Evolutionary conservation across 2,329 filamentous ascomycete species (phyloP), one percentile per base, ranked within the genome.

Genomic region (Passalora sequoiae): DNA sequence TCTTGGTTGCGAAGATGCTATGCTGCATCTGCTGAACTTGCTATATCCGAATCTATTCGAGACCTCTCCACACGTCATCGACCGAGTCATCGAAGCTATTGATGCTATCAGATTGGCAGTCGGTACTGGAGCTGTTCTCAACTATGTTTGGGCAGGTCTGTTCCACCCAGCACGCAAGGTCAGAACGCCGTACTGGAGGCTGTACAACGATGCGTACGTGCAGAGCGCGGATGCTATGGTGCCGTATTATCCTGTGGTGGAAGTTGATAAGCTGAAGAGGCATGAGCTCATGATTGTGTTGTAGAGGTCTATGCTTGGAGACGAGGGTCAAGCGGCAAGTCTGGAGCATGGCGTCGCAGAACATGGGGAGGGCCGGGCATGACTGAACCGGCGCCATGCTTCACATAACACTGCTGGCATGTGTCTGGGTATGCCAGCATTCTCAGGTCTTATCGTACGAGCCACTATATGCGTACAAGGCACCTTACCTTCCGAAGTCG

Each of bases 91-190:
- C 52, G 94, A 98, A 67, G 92, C 94, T 38, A 94, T 98, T 55
- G 92, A 97, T 66, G 92, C 89, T 28, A 86, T 98, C 50, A 81
- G 92, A 36, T 88, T 96, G 74, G 89, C 91, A 0, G 84, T 97
- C 32, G 92, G 92, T 1, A 87, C 89, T 0, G 92, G 92, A 2
- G 72, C 94, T 16, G 87, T 96, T 25, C 84, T 98, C 77, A 98
- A 98, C 70, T 98, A 98, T 66, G 84, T 97, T 47, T 97, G 89
- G 89, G 91, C 92, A 0, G 92, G 92, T 13, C 74, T 98, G 13
- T 98, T 98, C 75, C 94, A 98, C 64, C 91, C 92, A 0, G 92
- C 92, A 3, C 79, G 92, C 50, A 97, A 97, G 70, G 92, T 98
- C 41, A 79, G 92, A 49, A 83, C 81, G 51, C 92, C 94, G 15